Evolutionary conservation across 192 early-diverging fungal genomes (phyloP).

Genomic region (Coemansia interrupta): DNA sequence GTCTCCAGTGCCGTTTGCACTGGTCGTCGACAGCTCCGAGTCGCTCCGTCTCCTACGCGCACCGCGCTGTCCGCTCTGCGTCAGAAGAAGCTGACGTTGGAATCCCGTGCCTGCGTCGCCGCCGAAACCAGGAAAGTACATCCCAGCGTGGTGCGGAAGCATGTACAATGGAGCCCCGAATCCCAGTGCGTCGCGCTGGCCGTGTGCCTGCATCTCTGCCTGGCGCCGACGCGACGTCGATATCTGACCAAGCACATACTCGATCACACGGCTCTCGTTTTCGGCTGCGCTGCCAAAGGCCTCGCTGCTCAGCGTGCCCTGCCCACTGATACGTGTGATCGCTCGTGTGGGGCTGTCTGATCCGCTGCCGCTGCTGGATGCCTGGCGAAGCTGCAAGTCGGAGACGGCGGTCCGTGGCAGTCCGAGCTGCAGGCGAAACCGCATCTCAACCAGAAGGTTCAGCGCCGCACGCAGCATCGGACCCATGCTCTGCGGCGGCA

Average conservation of each 20-base stretch:
- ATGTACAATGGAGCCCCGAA: constrained; percentile 40
- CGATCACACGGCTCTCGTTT: constrained; percentile 34
- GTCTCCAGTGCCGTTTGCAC: background rate
- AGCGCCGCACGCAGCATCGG: constrained; percentile 49
- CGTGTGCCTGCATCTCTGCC: constrained; percentile 1
- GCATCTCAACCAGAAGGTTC: constrained; percentile 50
- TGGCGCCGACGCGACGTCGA: constrained; percentile 27
- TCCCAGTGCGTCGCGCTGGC: background rate
- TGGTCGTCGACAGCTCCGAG: no score
- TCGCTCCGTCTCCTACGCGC: background rate
- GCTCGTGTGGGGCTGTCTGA: background rate
- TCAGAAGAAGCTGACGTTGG: no score
- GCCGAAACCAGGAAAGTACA: constrained; percentile 2
- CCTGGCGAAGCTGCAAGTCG: no score
- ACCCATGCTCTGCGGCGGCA: constrained; percentile 36
- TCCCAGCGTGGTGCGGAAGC: constrained; percentile 20
- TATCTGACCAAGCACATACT: constrained; percentile 45
- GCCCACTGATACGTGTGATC: background rate
- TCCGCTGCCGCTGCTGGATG: no score
- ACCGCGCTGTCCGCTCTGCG: background rate
- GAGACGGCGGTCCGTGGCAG: constrained; percentile 22
- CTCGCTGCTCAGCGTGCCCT: constrained; percentile 4
- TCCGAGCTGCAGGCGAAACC: constrained; percentile 46
- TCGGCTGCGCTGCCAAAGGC: constrained; percentile 25
- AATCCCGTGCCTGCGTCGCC: no score